Base-by-base conservation (phyloP, 225 moss, liverwort and hornwort species). In the Antitrichia curtipendula region DNA sequence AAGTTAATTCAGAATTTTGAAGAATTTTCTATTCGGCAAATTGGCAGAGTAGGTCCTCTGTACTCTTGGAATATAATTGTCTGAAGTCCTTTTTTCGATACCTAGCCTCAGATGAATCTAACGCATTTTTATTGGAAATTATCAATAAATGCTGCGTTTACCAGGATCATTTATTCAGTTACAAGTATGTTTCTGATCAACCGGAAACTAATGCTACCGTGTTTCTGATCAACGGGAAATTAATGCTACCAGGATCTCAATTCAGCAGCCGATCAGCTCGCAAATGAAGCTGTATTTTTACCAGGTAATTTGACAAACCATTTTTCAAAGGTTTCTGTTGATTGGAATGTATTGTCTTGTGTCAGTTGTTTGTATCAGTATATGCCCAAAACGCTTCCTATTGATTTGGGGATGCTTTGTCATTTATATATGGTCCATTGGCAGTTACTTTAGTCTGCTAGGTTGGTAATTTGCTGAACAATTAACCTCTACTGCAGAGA, bases 251-350 rank as follows among this genome's bases (percentile, higher is more conserved):
- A 94, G 94, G 93, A 86, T 57, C 85, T 91, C 69, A 98, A 98
- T 89, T 93, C 96, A 62, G 90, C 87, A n/a, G 98, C 98, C 69
- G 98, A 98, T 91, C 88, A 82, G 69, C 77, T 98, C 73, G 97
- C 98, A 64, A 98, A 98, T 80, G 94, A 96, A 92, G 98, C 95
- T 58, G 95, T 97, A 32, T 81, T 73, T 57, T 91, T 95, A 88
- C 86, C 94, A 84, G 98, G 91, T 91, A 84, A 36, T 83, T 8
- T 50, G 27, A 70, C 63, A 29, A 60, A 54, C 24, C 54, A 3
- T 45, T 50, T 43, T 71, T 24, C 57, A 75, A 86, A 63, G 41
- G 27, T 58, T 66, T 72, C 62, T 62, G 56, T 45, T 68, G 72
- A 50, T 75, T 57, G 36, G 78, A 81, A 59, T 65, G 11, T 43